Evolutionary conservation across 1,284 basidiomycete species (phyloP), one percentile per base, ranked within the genome.

Genomic region (Flammula alnicola): DNA sequence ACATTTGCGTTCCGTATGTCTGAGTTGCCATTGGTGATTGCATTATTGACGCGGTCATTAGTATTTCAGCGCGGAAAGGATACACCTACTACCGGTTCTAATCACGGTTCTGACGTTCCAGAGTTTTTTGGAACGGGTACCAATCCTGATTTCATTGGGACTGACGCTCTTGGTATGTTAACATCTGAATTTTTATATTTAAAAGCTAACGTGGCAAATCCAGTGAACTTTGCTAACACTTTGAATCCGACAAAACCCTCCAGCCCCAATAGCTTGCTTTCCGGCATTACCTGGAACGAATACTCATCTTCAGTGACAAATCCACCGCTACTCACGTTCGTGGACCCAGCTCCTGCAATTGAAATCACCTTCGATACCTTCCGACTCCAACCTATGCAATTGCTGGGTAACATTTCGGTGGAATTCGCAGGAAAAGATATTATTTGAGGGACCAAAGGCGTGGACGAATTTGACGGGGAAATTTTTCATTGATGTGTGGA

Each of bases 1-100:
- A 43, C 56, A 1, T 69, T 59, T 62, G 58, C 58, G 7, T 70
- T 56, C 55, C 29, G 68, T 69, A 36, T 16, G 66, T 59, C 16
- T n/a, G n/a, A n/a, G n/a, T n/a, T n/a, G n/a, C n/a, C n/a, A n/a
- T n/a, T n/a, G n/a, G n/a, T n/a, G n/a, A n/a, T n/a, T n/a, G n/a
- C n/a, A n/a, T n/a, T n/a, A 5, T 31, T 11, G n/a, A 3, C 8
- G 12, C 47, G 62, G 60, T 62, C 27, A 49, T 30, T 43, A 65
- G 46, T 47, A 52, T 12, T 44, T 44, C 40, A 52, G 38, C 44
- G 44, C 30, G 44, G 45, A 37, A 46, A 47, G 17, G n/a, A 11
- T 3, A 38, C 23, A 7, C 25, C 32, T 11, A 22, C 25, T 19
- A n/a, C 37, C 14, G 49, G 49, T 1, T 17, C 49, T 19, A 14